phyloP scores from a whole-genome alignment of 305 asterid species.

The Fraxinus velutina region DNA sequence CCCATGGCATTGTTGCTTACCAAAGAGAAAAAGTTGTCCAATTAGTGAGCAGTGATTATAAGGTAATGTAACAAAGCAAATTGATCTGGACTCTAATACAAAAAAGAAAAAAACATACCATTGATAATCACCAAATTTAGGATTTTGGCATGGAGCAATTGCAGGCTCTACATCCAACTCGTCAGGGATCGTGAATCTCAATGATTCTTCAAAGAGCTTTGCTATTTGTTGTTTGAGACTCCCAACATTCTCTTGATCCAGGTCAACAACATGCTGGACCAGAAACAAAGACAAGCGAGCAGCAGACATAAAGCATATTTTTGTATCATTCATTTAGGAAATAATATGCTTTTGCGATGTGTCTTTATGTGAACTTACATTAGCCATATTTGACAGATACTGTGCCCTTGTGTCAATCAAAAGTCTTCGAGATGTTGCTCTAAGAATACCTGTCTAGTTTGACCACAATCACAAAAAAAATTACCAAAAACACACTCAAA shows the following conservation, averaged over 20 bases:
- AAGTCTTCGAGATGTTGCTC: constrained; percentile 41
- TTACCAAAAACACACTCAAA: constrained; percentile 19
- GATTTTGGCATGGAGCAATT: constrained; percentile 66
- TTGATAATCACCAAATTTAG: constrained; percentile 79
- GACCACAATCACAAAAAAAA: constrained; percentile 30
- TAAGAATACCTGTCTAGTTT: constrained; percentile 68
- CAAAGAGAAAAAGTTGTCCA: constrained; percentile 18
- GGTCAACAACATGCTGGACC: constrained; percentile 22
- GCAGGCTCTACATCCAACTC: constrained; percentile 51
- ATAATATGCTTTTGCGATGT: constrained; percentile 11
- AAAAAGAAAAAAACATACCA: constrained; percentile 43
- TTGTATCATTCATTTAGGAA: neutral
- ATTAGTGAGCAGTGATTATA: neutral
- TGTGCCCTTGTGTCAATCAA: constrained; percentile 37
- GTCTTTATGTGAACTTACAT: constrained; percentile 43
- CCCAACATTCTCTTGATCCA: constrained; percentile 47
- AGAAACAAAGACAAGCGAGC: constrained; percentile 14
- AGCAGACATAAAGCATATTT: constrained; percentile 9
- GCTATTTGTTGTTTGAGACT: constrained; percentile 63
- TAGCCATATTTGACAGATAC: constrained; percentile 44
- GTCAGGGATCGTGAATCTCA: constrained; percentile 59
- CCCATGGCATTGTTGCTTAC: constrained; percentile 94
- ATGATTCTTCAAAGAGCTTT: constrained; percentile 53
- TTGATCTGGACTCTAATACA: neutral
- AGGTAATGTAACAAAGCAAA: neutral